Conservation (phyloP, 495 filamentous ascomycete species). For the Jackrogersella minutella region DNA sequence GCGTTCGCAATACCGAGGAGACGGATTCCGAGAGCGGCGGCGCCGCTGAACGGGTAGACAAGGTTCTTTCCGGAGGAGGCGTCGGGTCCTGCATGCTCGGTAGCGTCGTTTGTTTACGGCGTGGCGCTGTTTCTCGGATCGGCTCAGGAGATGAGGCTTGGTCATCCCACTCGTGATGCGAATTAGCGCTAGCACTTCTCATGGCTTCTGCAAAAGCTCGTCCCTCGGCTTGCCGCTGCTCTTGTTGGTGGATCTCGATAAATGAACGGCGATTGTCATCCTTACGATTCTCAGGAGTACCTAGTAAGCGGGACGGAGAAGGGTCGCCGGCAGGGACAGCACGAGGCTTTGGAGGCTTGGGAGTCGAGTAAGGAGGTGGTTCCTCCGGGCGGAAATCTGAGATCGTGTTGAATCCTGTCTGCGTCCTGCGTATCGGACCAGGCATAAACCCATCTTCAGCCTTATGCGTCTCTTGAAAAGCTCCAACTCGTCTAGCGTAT, state of each 20-base stretch:
- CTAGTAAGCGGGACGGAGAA: conserved; percentile 45
- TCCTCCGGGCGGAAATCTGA: conserved; percentile 33
- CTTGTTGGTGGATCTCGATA: conserved; percentile 67
- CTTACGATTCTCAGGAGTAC: conserved; percentile 31
- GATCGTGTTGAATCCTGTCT: conserved; percentile 56
- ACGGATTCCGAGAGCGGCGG: conserved; percentile 43
- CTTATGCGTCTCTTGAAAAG: conserved; percentile 30
- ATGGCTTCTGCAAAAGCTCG: conserved; percentile 67
- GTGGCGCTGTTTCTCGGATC: conserved; percentile 15
- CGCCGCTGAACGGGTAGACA: conserved; percentile 25
- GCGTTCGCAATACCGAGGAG: conserved; percentile 40
- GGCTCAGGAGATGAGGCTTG: conserved; percentile 42
- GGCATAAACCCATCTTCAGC: conserved; percentile 47
- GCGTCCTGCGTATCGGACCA: conserved; percentile 53
- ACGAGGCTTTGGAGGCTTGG: conserved; percentile 34
- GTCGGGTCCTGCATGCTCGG: conserved; percentile 35
- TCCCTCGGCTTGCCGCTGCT: conserved; percentile 78
- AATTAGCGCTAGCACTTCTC: conserved; percentile 45
- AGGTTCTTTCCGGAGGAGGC: conserved; percentile 36
- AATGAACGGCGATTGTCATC: conserved; percentile 59
- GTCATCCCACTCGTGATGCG: conserved; percentile 40
- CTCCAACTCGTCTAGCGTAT: conserved; percentile 33
- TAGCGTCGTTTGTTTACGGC: conserved; percentile 20
- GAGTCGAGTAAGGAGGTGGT: conserved; percentile 29
- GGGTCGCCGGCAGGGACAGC: conserved; percentile 41